phyloP scores from a whole-genome alignment of 2,329 filamentous ascomycete species.

The Neobulgaria alba region DNA sequence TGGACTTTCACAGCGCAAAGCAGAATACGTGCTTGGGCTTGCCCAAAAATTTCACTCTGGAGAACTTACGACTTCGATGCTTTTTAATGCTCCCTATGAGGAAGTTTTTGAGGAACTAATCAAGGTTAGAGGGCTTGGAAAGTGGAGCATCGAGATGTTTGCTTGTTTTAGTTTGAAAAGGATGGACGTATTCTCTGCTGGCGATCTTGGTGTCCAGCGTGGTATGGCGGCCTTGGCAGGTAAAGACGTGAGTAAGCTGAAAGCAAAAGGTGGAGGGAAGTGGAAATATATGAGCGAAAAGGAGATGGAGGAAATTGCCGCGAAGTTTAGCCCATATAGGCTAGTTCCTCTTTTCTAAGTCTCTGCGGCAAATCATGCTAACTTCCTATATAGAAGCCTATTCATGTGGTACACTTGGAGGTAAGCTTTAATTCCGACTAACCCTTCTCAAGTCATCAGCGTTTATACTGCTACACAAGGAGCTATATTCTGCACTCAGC shows the following conservation, averaged over 20 bases:
- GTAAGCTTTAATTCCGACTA: neutral
- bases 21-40: conserved; percentile 84
- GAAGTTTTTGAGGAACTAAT: conserved; percentile 75
- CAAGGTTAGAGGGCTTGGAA: conserved; percentile 77
- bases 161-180: conserved; percentile 90
- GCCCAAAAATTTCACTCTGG: conserved; percentile 71
- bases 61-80: conserved; percentile 66
- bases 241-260: conserved; percentile 74
- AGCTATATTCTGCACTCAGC: no score
- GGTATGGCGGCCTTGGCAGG: conserved; percentile 88
- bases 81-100: conserved; percentile 74
- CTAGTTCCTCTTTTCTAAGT: conserved; percentile 28
- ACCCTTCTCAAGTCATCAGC: neutral
- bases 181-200: conserved; percentile 86
- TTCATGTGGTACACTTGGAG: conserved; percentile 98
- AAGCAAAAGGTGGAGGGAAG: conserved; percentile 71
- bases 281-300: conserved; percentile 97
- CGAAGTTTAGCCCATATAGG: conserved; percentile 74
- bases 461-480: neutral
- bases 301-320: conserved; percentile 80
- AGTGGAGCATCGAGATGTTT: conserved; percentile 98
- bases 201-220: conserved; percentile 86
- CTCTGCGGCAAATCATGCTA: conserved; percentile 9
- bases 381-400: conserved; percentile 49
- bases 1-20: conserved; percentile 87